Evolutionary conservation across 2,329 filamentous ascomycete species (phyloP), one percentile per base, ranked within the genome.

Genomic region (Emmonsiellopsis sp.): DNA sequence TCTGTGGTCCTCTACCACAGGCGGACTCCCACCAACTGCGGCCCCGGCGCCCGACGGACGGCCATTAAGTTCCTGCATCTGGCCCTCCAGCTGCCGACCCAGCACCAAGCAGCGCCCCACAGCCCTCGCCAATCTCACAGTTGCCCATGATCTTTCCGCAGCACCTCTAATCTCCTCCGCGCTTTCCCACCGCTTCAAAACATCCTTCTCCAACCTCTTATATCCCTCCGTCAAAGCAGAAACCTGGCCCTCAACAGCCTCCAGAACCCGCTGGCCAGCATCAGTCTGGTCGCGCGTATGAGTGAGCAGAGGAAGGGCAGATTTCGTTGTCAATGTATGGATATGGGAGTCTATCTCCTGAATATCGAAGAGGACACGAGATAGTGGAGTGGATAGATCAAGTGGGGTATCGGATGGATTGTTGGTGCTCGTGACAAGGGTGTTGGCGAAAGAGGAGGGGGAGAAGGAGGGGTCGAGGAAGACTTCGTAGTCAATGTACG

Each of bases 331-430:
- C 42, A 97, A 79, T 3, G 82, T 81, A 68, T 98, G 89, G 58
- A 98, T 95, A 67, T 95, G 90, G 0, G 91, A 95, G 71, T 97
- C 92, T 60, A 98, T 86, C 71, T 97, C 93, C 67, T 97, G 93
- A 2, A 93, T 85, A 71, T 98, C 93, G 71, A 98, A 98, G 6
- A 97, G 83, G 5, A 96, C 91, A 52, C 89, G 84, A 5, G 91
- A 95, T 47, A 98, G 80, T 2, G 93, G 92, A 13, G 93, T 97
- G 5, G 90, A 92, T 54, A 98, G 86, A 69, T 98, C 93, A 62
- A 97, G 81, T 6, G 89, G 87, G 1, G 85, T 85, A 71, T 97
- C 93, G 60, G 86, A 88, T 55, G 89, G 79, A 72, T 96, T 95
- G 76, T 97, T 97, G 53, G 92, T 97, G 40, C 85, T 80, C 54